Percentiles rank a stretch among this genome's conserved stretches.
Conservation (phyloP, 192 early-diverging fungal genomes). For the Helicostylum pulchrum region DNA sequence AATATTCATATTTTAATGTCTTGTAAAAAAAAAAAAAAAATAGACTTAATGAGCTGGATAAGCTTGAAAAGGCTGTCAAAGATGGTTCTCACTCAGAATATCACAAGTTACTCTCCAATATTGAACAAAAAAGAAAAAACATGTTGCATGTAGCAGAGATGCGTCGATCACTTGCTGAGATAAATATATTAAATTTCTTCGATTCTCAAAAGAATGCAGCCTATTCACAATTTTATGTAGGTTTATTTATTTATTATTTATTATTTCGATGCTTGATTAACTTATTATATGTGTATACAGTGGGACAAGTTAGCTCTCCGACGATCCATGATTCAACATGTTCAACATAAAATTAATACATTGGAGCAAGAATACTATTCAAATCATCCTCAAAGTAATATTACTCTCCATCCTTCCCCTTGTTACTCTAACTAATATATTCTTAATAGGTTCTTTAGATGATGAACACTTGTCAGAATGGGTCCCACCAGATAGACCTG, state of each 20-base stretch:
- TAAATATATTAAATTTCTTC: constrained; percentile 18
- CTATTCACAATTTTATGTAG: constrained; percentile 33
- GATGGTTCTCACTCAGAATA: constrained; percentile 33
- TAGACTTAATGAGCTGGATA: constrained; percentile 26
- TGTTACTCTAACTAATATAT: background rate
- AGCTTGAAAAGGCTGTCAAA: constrained; percentile 25
- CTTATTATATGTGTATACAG: constrained; percentile 9
- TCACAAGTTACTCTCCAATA: constrained; percentile 25
- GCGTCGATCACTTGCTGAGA: constrained; percentile 23
- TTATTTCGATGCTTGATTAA: background rate
- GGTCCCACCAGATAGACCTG: constrained; percentile 34
- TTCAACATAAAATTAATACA: constrained; percentile 35
- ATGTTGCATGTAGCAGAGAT: constrained; percentile 21
- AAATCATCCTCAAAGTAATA: constrained; percentile 20
- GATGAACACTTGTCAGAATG: constrained; percentile 21
- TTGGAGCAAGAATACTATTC: constrained; percentile 34
- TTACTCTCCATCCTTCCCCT: background rate
- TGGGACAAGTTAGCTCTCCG: constrained; percentile 30
- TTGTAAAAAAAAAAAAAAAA: too few relatives aligned
- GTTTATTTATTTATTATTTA: background rate
- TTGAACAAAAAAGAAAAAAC: constrained; percentile 28
- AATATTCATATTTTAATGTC: too few relatives aligned
- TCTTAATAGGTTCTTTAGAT: constrained; percentile 16
- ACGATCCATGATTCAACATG: constrained; percentile 29
- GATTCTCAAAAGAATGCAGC: constrained; percentile 26